A percentile compares a stretch with the other conserved stretches of the same genome.
Conservation (phyloP, 495 filamentous ascomycete genomes). For the Hypoxylon perforatum region DNA sequence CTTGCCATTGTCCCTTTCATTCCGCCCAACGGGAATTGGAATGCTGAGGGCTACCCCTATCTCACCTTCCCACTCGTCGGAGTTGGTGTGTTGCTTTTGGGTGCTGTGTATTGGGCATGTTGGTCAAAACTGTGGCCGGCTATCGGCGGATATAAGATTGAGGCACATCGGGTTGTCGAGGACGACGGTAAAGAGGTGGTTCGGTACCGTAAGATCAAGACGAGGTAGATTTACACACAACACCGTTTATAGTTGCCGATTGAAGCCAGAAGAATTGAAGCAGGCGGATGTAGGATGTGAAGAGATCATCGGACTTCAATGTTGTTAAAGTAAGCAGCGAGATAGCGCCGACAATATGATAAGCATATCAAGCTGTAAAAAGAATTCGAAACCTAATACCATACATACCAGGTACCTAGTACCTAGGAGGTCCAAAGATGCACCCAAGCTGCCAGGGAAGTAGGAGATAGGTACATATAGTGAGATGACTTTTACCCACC, state of each 20-base stretch:
- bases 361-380: not conserved
- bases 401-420: no score
- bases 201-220: slow-evolving; percentile 54
- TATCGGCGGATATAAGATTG: slow-evolving; percentile 59
- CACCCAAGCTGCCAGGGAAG: no score
- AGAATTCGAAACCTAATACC: no score
- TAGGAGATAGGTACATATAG: not conserved
- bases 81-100: slow-evolving; percentile 57
- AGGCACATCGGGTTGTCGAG: slow-evolving; percentile 50
- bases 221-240: no score
- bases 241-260: no score
- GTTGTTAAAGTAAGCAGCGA: no score
- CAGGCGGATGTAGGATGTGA: no score
- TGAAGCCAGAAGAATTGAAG: no score
- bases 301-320: no score
- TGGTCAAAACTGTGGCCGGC: slow-evolving; percentile 60
- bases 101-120: slow-evolving; percentile 61
- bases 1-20: slow-evolving; percentile 63
- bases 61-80: slow-evolving; percentile 64
- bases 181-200: slow-evolving; percentile 58
- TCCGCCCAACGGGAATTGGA: slow-evolving; percentile 61
- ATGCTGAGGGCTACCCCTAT: slow-evolving; percentile 63
- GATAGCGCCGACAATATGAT: no score
- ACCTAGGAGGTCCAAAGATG: no score
- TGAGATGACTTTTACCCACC: not conserved